Evolutionary conservation across 2,329 filamentous ascomycete species (phyloP), one percentile per base, ranked within the genome.

Genomic region (Claviceps citrina): DNA sequence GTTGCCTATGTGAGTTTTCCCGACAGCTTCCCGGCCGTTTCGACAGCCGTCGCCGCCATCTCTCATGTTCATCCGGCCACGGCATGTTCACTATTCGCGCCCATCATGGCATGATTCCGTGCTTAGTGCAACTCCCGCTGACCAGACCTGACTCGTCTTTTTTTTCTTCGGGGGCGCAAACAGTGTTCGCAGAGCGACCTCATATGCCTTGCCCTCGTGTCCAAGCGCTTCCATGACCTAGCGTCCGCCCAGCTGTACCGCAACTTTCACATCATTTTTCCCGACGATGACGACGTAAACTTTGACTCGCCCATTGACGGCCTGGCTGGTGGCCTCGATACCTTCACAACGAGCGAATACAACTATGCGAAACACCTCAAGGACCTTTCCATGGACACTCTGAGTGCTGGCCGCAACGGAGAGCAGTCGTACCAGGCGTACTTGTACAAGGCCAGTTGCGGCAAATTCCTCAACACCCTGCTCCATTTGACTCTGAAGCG

Each of bases 391-490:
- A 62, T 80, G 44, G 73, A 77, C 45, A 73, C 71, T 1, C 55
- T 70, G 20, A 68, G 63, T 44, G 60, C 63, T 8, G 71, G 70
- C 7, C 53, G 60, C 39, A 70, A 70, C 52, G 70, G 65, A n/a
- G 70, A 76, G 47, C 51, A 57, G 15, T 63, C 67, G 18, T 73
- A 74, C 49, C 66, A 68, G 40, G 58, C 66, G 1, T 77, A 76
- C 46, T 59, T 69, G 7, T 71, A 70, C 49, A 68, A 59, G 41
- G 55, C 64, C 25, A 74, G 68, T 52, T 75, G 70, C 49, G 75
- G 74, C 38, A 78, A 76, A 57, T 76, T 79, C 42, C 64, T 80
- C 53, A 79, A 75, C 47, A 76, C 73, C 0, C 54, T 80, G 31
- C 54, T 80, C 5, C 63, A 70, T 24, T 50, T 77, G 50, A 68